Conservation (phyloP, 768 basidiomycete genomes). For the Xerocomus brunneocitrinus region DNA sequence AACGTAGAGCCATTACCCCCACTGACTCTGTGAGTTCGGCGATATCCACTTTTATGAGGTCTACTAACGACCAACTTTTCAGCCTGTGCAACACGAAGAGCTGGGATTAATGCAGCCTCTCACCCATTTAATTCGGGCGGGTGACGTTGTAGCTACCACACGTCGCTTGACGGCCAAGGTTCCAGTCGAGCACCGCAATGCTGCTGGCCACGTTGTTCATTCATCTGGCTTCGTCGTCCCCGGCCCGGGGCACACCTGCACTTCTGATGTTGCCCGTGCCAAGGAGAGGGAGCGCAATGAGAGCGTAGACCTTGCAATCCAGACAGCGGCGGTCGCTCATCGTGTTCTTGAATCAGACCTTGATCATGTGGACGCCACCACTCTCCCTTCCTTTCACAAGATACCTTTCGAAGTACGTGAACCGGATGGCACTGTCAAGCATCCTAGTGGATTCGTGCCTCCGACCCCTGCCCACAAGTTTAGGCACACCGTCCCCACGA, state of each 20-base stretch:
- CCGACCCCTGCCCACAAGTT: conserved; percentile 40
- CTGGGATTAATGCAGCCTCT: conserved; percentile 24
- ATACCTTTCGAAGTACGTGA: conserved; percentile 40
- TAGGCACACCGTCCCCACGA: conserved; percentile 14
- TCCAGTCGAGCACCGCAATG: conserved; percentile 23
- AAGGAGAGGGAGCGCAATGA: conserved; percentile 25
- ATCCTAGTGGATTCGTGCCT: conserved; percentile 42
- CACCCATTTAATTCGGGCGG: conserved; percentile 15
- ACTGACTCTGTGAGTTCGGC: conserved; percentile 5
- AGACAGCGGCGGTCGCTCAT: conserved; percentile 30
- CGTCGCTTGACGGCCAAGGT: conserved; percentile 28
- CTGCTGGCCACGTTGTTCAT: conserved; percentile 18
- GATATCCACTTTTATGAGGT: background rate
- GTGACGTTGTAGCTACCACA: conserved; percentile 25
- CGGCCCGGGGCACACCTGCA: conserved; percentile 25
- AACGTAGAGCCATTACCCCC: conserved; percentile 8
- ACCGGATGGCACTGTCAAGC: conserved; percentile 35
- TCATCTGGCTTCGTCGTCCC: conserved; percentile 29
- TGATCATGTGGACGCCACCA: conserved; percentile 23
- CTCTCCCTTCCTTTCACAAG: conserved; percentile 30
- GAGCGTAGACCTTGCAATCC: conserved; percentile 15
- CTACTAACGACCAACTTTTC: background rate
- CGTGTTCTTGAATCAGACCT: conserved; percentile 30
- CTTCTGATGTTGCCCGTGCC: conserved; percentile 21
- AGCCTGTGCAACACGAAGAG: conserved; percentile 9